Percentiles rank a stretch among this genome's conserved stretches.
These are phyloP conservation scores for Circinella minor DNA, from an alignment of 371 early-diverging fungal genomes.

Conservation along the genomic window DNA sequence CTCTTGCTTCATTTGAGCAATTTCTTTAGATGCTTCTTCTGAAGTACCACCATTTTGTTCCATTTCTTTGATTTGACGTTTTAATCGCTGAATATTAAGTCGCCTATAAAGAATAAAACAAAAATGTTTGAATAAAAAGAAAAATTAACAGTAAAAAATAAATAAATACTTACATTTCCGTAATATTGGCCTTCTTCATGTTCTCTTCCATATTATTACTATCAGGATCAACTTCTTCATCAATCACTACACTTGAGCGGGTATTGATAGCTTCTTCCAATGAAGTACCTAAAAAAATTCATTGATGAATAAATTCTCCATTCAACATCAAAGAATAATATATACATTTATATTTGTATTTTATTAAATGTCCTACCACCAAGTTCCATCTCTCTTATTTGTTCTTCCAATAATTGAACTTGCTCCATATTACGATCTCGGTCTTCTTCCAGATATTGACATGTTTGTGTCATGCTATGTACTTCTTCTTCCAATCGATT, in stretches of 20 bases:
- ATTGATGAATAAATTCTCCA: background rate
- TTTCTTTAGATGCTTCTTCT: conserved; percentile 24
- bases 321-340: background rate
- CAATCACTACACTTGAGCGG: conserved; percentile 44
- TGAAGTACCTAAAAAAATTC: conserved; percentile 21
- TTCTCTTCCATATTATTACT: conserved; percentile 45
- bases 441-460: conserved; percentile 70
- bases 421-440: conserved; percentile 75
- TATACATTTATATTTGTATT: background rate
- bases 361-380: conserved; percentile 35
- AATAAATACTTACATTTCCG: conserved; percentile 45
- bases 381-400: conserved; percentile 82
- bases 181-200: conserved; percentile 56
- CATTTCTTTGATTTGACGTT: conserved; percentile 46
- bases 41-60: conserved; percentile 27
- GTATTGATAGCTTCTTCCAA: conserved; percentile 40
- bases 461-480: conserved; percentile 61
- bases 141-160: background rate
- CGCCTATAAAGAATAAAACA: conserved; percentile 21
- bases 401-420: conserved; percentile 80
- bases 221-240: conserved; percentile 30
- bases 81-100: conserved; percentile 40
- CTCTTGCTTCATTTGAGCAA: conserved; percentile 25
- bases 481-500: conserved; percentile 71
- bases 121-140: background rate